A percentile compares a stretch with the other conserved stretches of the same genome.
These are phyloP conservation scores for Zhuliangozyma blackwelliae DNA, from an alignment of 1,139 yeast species.

Conservation along the genomic window DNA sequence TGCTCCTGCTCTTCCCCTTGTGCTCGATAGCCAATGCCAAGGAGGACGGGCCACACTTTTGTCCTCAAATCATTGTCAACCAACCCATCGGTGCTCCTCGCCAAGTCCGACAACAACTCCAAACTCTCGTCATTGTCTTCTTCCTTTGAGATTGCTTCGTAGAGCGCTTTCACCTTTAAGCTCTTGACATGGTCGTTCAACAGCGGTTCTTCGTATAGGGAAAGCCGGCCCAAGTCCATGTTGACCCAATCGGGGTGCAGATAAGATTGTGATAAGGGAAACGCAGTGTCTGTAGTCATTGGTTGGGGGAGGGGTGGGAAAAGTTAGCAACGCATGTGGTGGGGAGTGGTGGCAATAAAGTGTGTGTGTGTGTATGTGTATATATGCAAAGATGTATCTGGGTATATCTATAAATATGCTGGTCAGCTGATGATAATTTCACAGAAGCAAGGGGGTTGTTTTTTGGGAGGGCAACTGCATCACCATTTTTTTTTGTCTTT, in stretches of 20 bases:
- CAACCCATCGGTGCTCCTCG: slow-evolving; percentile 48
- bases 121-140: slow-evolving; percentile 16
- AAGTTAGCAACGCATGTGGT: background rate
- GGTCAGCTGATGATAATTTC: no score
- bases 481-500: no score
- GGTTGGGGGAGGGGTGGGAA: background rate
- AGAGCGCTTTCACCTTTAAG: slow-evolving; percentile 37
- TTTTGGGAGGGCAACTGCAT: no score
- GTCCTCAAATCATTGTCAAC: slow-evolving; percentile 37
- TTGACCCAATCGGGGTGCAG: slow-evolving; percentile 44
- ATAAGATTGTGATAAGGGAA: no score
- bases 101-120: slow-evolving; percentile 28
- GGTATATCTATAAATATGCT: no score
- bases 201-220: slow-evolving; percentile 33
- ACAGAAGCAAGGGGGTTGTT: no score
- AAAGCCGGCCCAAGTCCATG: slow-evolving; percentile 41
- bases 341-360: no score
- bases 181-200: slow-evolving; percentile 34
- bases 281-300: slow-evolving; percentile 2
- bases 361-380: no score
- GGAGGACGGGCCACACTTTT: slow-evolving; percentile 46
- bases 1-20: background rate
- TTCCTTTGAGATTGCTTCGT: slow-evolving; percentile 14
- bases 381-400: no score
- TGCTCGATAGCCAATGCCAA: slow-evolving; percentile 16